A percentile compares a stretch with the other conserved stretches of the same genome.
These are phyloP conservation scores for Xenosphaeropsis pyriputrescens DNA, from an alignment of 2,329 filamentous ascomycete genomes.

Conservation along the genomic window DNA sequence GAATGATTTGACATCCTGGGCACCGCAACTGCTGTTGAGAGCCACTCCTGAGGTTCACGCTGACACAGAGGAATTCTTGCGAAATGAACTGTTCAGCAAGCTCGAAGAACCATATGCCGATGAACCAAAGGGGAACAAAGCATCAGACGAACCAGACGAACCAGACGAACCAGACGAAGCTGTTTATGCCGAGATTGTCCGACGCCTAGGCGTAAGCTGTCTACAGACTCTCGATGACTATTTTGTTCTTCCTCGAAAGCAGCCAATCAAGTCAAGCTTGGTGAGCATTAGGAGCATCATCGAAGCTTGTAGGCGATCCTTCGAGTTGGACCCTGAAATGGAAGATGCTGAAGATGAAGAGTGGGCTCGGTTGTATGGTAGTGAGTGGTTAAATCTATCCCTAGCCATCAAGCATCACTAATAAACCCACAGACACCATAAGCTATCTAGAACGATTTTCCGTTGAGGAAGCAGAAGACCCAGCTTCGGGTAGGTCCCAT, in stretches of 20 bases:
- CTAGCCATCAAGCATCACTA: constrained; percentile 1
- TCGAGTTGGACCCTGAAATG: constrained; percentile 5
- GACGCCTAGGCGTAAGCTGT: constrained; percentile 7
- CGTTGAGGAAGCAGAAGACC: constrained; percentile 22
- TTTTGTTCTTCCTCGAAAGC: constrained; percentile 12
- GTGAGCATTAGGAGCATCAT: constrained; percentile 12
- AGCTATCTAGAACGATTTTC: constrained; percentile 13
- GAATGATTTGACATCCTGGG: too few species aligned
- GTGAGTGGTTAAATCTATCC: constrained; percentile 8
- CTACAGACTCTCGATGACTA: constrained; percentile 15
- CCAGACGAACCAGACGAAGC: constrained; percentile 1
- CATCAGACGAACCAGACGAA: constrained; percentile 1
- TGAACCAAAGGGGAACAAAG: too few species aligned
- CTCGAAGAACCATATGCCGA: constrained; percentile 1
- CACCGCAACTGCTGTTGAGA: too few species aligned
- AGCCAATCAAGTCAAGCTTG: constrained; percentile 13
- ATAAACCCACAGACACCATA: constrained; percentile 12
- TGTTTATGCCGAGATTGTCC: constrained; percentile 4
- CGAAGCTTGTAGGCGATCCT: constrained; percentile 10
- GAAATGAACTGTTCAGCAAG: constrained; percentile 5
- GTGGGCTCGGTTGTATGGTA: constrained; percentile 5
- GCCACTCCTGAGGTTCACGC: too few species aligned
- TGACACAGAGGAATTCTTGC: constrained; percentile 9
- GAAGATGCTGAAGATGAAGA: constrained; percentile 7
- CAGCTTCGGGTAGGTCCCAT: constrained; percentile 20